Conservation (phyloP, 2,329 filamentous ascomycete genomes). For the Arthrobotrys pseudoclavata region DNA sequence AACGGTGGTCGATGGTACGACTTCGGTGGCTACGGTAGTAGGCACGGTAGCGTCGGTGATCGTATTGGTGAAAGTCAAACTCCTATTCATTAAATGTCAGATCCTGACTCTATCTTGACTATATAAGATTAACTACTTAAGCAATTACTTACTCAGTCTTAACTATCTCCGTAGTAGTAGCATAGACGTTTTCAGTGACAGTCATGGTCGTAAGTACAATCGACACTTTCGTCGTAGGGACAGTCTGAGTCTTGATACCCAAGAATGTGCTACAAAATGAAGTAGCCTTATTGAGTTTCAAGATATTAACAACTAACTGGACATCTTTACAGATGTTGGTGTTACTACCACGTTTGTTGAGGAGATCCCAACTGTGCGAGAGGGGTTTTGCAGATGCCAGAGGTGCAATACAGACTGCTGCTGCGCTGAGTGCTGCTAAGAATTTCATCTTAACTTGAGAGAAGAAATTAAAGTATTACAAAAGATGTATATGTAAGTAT, state of each 20-base stretch:
- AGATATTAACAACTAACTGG: conserved; percentile 24
- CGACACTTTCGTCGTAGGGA: conserved; percentile 12
- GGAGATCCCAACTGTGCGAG: background rate
- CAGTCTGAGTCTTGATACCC: conserved; percentile 37
- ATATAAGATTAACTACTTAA: no score
- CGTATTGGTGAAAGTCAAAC: conserved; percentile 15
- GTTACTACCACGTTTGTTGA: background rate
- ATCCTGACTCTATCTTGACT: no score
- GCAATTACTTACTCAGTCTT: conserved; percentile 39
- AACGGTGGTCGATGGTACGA: background rate
- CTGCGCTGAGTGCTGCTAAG: conserved; percentile 20
- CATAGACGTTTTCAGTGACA: conserved; percentile 15
- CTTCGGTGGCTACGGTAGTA: conserved; percentile 22
- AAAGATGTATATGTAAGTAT: background rate
- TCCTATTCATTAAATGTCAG: conserved; percentile 4
- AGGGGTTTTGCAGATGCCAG: conserved; percentile 30
- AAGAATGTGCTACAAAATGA: conserved; percentile 35
- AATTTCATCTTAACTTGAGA: conserved; percentile 30
- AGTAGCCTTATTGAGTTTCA: conserved; percentile 39
- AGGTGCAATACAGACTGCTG: conserved; percentile 13
- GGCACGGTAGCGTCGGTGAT: conserved; percentile 30
- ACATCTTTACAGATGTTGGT: conserved; percentile 32
- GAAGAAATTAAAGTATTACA: background rate
- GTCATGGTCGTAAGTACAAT: conserved; percentile 12
- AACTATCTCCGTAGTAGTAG: conserved; percentile 15